These are phyloP conservation scores for Penstemon davidsonii DNA, from an alignment of 257 asterid species.

Conservation along the genomic window DNA sequence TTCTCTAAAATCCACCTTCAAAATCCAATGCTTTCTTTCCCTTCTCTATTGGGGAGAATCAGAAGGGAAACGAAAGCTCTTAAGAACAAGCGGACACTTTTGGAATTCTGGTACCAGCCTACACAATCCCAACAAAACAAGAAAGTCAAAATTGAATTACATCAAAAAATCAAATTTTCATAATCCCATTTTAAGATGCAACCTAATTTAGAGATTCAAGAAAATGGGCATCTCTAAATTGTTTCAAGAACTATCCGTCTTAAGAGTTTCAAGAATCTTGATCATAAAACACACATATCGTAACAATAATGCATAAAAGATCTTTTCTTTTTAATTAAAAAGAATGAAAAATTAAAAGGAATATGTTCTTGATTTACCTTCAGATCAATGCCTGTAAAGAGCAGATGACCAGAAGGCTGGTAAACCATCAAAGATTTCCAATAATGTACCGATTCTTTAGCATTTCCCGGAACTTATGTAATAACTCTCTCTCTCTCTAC, in stretches of 20 bases:
- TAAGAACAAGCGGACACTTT: constrained; percentile 38
- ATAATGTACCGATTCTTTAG: constrained; percentile 47
- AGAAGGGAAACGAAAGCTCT: constrained; percentile 76
- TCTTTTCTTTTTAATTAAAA: not conserved
- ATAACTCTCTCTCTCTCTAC: constrained; percentile 8
- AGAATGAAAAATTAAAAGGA: constrained; percentile 17
- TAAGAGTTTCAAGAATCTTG: constrained; percentile 15
- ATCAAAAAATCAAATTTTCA: constrained; percentile 41
- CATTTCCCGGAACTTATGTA: constrained; percentile 44
- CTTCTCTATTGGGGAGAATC: constrained; percentile 46
- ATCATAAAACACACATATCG: constrained; percentile 11
- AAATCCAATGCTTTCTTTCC: constrained; percentile 56
- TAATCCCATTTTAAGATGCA: constrained; percentile 28
- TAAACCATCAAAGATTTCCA: constrained; percentile 44
- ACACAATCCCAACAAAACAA: constrained; percentile 17
- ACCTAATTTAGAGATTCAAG: constrained; percentile 17
- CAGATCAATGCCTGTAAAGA: constrained; percentile 58
- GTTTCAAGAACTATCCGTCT: not conserved
- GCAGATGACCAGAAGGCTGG: constrained; percentile 56
- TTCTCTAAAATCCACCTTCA: constrained; percentile 26
- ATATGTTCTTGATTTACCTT: constrained; percentile 43
- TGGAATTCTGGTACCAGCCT: constrained; percentile 59
- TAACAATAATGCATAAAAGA: not conserved
- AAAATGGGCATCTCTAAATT: constrained; percentile 26
- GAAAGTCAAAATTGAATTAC: constrained; percentile 28